A percentile compares a stretch with the other conserved stretches of the same genome.
Conservation (phyloP, 257 asterid species). For the Rehmannia glutinosa region DNA sequence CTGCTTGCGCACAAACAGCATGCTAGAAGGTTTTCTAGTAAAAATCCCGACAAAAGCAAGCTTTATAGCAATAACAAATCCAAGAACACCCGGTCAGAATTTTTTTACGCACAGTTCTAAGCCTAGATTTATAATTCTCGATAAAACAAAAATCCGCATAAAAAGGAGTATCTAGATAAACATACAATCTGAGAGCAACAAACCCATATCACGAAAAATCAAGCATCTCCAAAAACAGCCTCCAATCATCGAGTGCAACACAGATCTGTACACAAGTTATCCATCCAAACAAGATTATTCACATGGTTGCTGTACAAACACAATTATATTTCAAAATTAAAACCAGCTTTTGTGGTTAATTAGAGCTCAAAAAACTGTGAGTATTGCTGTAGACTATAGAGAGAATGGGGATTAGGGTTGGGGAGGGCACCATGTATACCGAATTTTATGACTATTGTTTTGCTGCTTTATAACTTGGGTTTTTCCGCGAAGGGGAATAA, state of each 20-base stretch:
- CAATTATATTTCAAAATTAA: background rate
- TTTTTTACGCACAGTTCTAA: conserved; percentile 2
- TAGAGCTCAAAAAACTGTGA: conserved; percentile 8
- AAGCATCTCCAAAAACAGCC: conserved; percentile 9
- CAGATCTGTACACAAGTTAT: conserved; percentile 29
- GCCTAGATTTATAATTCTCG: conserved; percentile 14
- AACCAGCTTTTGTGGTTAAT: background rate
- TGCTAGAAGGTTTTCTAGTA: conserved; percentile 14
- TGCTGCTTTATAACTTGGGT: conserved; percentile 25
- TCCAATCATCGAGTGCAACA: conserved; percentile 13
- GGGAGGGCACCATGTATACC: conserved; percentile 12
- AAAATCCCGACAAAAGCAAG: conserved; percentile 25
- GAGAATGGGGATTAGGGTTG: conserved; percentile 27
- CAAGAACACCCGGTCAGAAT: conserved; percentile 11
- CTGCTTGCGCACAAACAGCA: background rate
- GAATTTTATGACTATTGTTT: conserved; percentile 3
- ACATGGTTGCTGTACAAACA: background rate
- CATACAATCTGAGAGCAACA: conserved; percentile 11
- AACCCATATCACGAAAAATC: conserved; percentile 19
- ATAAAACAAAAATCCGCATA: conserved; percentile 7
- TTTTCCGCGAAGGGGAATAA: conserved; percentile 13
- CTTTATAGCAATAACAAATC: conserved; percentile 9
- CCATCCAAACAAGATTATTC: conserved; percentile 1
- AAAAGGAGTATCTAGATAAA: background rate
- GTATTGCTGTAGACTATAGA: background rate